These are phyloP conservation scores for Astragalus membranaceus DNA, from an alignment of 306 rosid species.

Conservation along the genomic window DNA sequence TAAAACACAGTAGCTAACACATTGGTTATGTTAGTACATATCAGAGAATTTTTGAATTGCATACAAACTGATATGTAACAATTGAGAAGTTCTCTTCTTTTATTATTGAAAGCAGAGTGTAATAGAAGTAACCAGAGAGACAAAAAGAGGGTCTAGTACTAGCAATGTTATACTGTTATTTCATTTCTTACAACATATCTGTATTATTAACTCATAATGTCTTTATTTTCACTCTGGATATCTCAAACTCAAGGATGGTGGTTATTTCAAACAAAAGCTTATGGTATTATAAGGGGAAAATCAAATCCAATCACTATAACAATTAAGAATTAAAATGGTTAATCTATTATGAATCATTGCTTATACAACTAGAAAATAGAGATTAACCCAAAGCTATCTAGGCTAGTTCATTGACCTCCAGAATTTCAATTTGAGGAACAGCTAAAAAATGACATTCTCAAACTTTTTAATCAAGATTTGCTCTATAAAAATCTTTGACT, in stretches of 20 bases:
- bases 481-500: too few relatives aligned
- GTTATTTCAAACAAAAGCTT: not conserved
- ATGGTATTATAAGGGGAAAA: not conserved
- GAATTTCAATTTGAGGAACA: too few relatives aligned
- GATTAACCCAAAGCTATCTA: too few relatives aligned
- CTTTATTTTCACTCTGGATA: not conserved
- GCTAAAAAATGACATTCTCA: too few relatives aligned
- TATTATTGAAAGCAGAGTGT: not conserved
- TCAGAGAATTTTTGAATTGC: too few relatives aligned
- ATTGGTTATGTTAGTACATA: too few relatives aligned
- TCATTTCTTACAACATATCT: not conserved
- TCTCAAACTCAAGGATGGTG: not conserved
- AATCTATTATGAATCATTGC: not conserved
- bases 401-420: too few relatives aligned
- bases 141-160: not conserved
- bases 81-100: not conserved
- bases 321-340: not conserved
- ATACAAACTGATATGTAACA: too few relatives aligned
- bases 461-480: too few relatives aligned
- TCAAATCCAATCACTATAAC: not conserved
- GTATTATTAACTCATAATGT: not conserved
- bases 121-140: too few relatives aligned
- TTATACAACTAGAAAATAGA: too few relatives aligned
- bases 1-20: not conserved
- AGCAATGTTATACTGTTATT: not conserved